phyloP scores from a whole-genome alignment of 2,329 filamentous ascomycete species.

The Trichoderma brevicompactum region DNA sequence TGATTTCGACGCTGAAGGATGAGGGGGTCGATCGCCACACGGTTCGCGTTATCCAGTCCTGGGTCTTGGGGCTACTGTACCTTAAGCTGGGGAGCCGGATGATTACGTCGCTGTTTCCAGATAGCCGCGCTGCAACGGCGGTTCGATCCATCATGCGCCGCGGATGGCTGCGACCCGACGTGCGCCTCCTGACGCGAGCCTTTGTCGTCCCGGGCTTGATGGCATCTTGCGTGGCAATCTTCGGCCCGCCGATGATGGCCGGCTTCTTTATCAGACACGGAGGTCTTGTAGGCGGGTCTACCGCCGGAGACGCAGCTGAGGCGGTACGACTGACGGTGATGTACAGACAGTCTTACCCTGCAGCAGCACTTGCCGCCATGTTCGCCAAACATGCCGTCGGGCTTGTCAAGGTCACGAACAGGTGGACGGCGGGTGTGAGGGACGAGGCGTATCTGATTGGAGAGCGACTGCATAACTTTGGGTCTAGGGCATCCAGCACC shows the following conservation, averaged over 20 bases:
- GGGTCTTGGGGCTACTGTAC: constrained; percentile 91
- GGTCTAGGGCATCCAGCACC: constrained; percentile 50
- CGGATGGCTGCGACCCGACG: constrained; percentile 80
- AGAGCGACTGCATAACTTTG: constrained; percentile 93
- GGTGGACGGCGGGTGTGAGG: constrained; percentile 80
- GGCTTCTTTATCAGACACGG: constrained; percentile 37
- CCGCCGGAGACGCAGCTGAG: constrained; percentile 39
- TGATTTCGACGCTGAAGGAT: constrained; percentile 36
- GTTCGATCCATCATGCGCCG: constrained; percentile 73
- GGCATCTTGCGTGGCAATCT: constrained; percentile 65
- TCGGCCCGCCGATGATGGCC: constrained; percentile 66
- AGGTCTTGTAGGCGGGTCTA: constrained; percentile 26
- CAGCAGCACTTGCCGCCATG: constrained; percentile 56
- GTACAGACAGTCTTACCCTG: constrained; percentile 72
- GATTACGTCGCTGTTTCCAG: constrained; percentile 68
- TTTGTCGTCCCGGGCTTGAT: constrained; percentile 78
- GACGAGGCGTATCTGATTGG: constrained; percentile 98
- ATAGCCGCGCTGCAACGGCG: constrained; percentile 73
- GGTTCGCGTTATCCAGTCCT: constrained; percentile 87
- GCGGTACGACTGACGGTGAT: constrained; percentile 44
- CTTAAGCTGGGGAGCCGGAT: constrained; percentile 77
- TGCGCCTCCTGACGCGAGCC: constrained; percentile 77
- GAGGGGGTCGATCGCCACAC: constrained; percentile 58
- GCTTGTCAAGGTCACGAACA: constrained; percentile 64
- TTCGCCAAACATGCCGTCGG: constrained; percentile 51